A percentile compares a stretch with the other conserved stretches of the same genome.
Evolutionary conservation across 2,329 filamentous ascomycete genomes (phyloP).

Genomic region (Myrmaecium sp.): DNA sequence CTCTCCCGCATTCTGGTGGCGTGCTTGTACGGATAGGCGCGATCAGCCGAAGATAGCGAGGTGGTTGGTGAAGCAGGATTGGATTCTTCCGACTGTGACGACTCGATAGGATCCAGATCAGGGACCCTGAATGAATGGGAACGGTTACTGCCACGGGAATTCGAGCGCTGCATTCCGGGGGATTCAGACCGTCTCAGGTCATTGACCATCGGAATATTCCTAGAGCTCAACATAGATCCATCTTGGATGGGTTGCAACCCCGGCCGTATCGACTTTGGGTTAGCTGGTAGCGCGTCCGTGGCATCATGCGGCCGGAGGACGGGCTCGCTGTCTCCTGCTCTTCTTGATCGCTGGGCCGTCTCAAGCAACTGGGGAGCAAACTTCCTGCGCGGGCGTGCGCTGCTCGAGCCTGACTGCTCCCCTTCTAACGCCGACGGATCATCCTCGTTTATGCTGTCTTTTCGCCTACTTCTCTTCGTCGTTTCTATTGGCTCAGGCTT

Average conservation of each 20-base stretch:
- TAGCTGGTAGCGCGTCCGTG: too few species aligned
- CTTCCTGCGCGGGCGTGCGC: constrained; percentile 21
- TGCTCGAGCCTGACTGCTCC: constrained; percentile 3
- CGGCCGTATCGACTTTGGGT: too few species aligned
- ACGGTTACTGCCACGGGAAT: constrained; percentile 14
- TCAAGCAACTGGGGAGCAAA: constrained; percentile 73
- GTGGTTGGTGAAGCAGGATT: constrained; percentile 28
- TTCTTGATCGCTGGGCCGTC: constrained; percentile 55
- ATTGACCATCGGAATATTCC: too few species aligned
- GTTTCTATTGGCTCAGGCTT: constrained; percentile 15
- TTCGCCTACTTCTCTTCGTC: constrained; percentile 10
- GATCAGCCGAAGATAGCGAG: constrained; percentile 28
- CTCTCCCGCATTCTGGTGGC: constrained; percentile 42
- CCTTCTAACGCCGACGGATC: constrained; percentile 1
- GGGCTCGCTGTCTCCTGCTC: constrained; percentile 45
- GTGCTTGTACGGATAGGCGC: constrained; percentile 32
- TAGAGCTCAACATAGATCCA: too few species aligned
- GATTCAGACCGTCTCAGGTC: too few species aligned
- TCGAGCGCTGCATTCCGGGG: constrained; percentile 15
- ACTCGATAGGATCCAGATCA: constrained; percentile 43
- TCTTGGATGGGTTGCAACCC: constrained; percentile 41
- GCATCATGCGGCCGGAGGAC: constrained; percentile 49
- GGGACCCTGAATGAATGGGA: constrained; percentile 44
- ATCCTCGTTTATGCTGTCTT: constrained; percentile 2
- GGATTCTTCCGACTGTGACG: constrained; percentile 38